Conservation (phyloP, 768 basidiomycete species). For the Tricholoma saponaceum region DNA sequence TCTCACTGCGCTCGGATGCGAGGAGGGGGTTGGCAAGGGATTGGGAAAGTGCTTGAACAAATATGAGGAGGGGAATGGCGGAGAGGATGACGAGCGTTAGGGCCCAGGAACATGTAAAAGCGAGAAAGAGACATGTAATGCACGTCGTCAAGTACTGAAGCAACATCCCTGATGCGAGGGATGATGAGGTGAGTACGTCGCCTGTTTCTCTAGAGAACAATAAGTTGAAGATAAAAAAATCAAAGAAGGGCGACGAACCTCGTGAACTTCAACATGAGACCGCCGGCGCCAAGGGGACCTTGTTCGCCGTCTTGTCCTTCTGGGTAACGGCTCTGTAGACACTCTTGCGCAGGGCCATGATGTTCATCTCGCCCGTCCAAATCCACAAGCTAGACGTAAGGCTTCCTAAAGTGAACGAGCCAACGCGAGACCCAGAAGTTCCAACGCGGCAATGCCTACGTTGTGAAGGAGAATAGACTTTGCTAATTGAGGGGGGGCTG, state of each 20-base stretch:
- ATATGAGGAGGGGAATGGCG: conserved; percentile 75
- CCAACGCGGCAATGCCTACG: too few species aligned
- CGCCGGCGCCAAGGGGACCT: conserved; percentile 3
- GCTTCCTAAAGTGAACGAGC: conserved; percentile 68
- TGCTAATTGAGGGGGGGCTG: conserved; percentile 28
- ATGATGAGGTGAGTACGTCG: conserved; percentile 83
- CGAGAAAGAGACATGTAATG: conserved; percentile 75
- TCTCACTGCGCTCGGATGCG: conserved; percentile 57
- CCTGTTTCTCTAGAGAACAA: conserved; percentile 75
- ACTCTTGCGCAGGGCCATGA: conserved; percentile 56
- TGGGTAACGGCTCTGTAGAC: conserved; percentile 66
- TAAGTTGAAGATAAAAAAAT: neutral
- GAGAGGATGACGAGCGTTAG: conserved; percentile 92
- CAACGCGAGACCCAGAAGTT: conserved; percentile 14
- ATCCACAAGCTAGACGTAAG: conserved; percentile 82
- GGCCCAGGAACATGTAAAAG: conserved; percentile 72
- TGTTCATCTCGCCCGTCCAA: conserved; percentile 79
- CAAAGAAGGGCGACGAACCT: neutral
- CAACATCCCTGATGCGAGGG: conserved; percentile 71
- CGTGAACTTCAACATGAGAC: conserved; percentile 3
- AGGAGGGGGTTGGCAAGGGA: conserved; percentile 63
- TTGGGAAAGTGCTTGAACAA: conserved; percentile 78
- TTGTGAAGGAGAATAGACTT: conserved; percentile 39
- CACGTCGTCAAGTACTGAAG: conserved; percentile 81
- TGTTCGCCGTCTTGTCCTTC: conserved; percentile 35